Base-by-base conservation (phyloP, 2,329 filamentous ascomycete species). In the Atkinsonella texensis region DNA sequence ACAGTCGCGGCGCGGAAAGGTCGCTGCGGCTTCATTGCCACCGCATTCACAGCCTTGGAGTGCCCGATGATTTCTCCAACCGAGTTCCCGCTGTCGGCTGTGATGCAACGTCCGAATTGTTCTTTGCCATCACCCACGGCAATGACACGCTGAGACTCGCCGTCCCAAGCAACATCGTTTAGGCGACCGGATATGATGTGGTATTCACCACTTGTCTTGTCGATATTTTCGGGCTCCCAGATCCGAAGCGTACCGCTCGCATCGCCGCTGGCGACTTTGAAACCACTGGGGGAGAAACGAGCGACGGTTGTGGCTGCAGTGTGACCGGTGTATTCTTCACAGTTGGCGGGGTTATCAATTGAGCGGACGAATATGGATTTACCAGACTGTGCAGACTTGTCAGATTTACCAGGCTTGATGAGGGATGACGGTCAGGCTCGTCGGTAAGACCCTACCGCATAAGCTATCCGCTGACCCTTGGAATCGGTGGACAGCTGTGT, bases 91-190 rank as follows among this genome's bases (percentile, higher is more conserved):
- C 88, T 94, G 70, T 97, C 93, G 59, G 87, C 88, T 31, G 89
- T 96, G 65, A 97, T 89, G 73, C 89, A 95, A 67, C 91, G 87
- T 13, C 91, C 91, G 65, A 89, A 96, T 52, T 89, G 81, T 71
- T 97, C 89, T 64, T 91, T 90, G 49, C 93, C 93, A 60, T 97
- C 87, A 44, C 93, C 93, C 5, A 98, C 91, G 3, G 91, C 93
- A 62, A 97, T 96, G 63, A 98, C 85, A 48, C 93, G 85, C 73
- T 96, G 90, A 55, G 87, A 95, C 69, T 98, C 93, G 52, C 90
- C 91, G 63, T 97, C 93, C 90, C 93, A 98, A 1, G 89, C 91
- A 58, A 98, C 81, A 66, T 98, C 93, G 65, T 95, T 95, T 70
- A 98, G 91, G 50, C 88, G 85, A 12, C 93, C 93, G 35, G 87